Evolutionary conservation across 2,329 filamentous ascomycete species (phyloP), one percentile per base, ranked within the genome.

Genomic region (Ophiostoma populinum): DNA sequence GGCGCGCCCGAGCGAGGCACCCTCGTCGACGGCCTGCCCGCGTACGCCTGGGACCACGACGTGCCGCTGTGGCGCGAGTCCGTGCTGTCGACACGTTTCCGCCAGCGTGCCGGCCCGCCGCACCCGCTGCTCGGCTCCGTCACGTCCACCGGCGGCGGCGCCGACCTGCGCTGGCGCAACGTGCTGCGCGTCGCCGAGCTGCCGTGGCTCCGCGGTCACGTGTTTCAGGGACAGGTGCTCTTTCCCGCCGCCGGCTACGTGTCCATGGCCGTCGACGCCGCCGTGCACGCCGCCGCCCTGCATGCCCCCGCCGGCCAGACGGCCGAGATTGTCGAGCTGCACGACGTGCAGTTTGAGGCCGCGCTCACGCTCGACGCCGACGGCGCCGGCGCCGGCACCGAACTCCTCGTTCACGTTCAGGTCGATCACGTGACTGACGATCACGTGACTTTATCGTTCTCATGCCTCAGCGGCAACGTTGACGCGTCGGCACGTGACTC

Each of bases 161-260:
- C 53, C n/a, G 50, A 53, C 30, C 54, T 55, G 17, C 53, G 51
- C 5, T 58, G 55, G 55, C 49, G 55, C 27, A 56, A 57, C 42
- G 42, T 56, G 21, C 42, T 57, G 33, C 47, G 50, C 22, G 44
- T 48, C 2, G 50, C 53, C 18, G 52, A 55, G 31, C 35, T 57
- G 10, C 57, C 66, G 18, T 67, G 66, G 45, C 55, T 64, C 12
- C 53, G 59, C 32, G 61, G 65, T 40, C 63, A 65, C 50, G 45
- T 49, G 27, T 58, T 66, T 48, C 56, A 64, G 39, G 61, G 55
- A 42, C 55, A 60, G 35, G 55, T 56, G 34, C 55, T 63, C 35
- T 65, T 60, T 42, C 59, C 64, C 15, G 53, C 55, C 16, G 50
- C 57, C 1, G 61, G 59, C 16, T 56, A 55, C 26, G 45, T 60